phyloP scores from a whole-genome alignment of 805 yeast genomes.

The Candida vartiovaarae region DNA sequence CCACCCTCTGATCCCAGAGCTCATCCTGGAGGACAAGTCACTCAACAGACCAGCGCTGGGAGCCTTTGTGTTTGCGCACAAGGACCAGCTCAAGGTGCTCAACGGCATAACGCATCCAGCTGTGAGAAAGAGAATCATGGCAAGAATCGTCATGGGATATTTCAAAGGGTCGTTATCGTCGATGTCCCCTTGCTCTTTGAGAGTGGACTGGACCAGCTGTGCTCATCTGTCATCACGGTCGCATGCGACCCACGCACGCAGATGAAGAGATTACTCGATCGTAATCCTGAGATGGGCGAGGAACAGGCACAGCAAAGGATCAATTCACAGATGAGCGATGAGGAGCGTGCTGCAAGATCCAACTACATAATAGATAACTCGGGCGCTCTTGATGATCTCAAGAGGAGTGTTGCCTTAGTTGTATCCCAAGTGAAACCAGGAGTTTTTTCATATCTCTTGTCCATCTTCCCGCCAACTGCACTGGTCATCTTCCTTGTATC shows the following conservation, averaged over 20 bases:
- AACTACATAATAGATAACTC: conserved; percentile 67
- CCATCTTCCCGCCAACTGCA: conserved; percentile 37
- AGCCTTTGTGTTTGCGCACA: conserved; percentile 64
- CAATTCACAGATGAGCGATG: conserved; percentile 64
- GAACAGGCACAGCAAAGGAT: conserved; percentile 72
- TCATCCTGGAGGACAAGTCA: conserved; percentile 28
- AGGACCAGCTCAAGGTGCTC: conserved; percentile 46
- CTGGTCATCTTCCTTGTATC: conserved; percentile 12
- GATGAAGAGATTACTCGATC: conserved; percentile 47
- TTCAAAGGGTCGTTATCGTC: conserved; percentile 51
- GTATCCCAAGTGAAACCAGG: conserved; percentile 34
- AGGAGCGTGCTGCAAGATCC: conserved; percentile 48
- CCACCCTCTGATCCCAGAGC: conserved; percentile 42
- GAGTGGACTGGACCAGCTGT: conserved; percentile 57
- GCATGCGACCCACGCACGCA: conserved; percentile 54
- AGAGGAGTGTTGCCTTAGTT: conserved; percentile 34
- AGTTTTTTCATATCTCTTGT: conserved; percentile 22
- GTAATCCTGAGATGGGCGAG: conserved; percentile 61
- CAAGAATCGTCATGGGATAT: conserved; percentile 18
- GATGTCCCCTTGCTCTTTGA: conserved; percentile 93
- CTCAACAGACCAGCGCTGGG: conserved; percentile 77
- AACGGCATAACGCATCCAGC: conserved; percentile 87
- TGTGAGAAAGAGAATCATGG: conserved; percentile 58
- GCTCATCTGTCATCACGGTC: conserved; percentile 68
- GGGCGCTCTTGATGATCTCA: conserved; percentile 35